Evolutionary conservation across 2,329 filamentous ascomycete genomes (phyloP).

Genomic region (Trichophyton mentagrophytes): DNA sequence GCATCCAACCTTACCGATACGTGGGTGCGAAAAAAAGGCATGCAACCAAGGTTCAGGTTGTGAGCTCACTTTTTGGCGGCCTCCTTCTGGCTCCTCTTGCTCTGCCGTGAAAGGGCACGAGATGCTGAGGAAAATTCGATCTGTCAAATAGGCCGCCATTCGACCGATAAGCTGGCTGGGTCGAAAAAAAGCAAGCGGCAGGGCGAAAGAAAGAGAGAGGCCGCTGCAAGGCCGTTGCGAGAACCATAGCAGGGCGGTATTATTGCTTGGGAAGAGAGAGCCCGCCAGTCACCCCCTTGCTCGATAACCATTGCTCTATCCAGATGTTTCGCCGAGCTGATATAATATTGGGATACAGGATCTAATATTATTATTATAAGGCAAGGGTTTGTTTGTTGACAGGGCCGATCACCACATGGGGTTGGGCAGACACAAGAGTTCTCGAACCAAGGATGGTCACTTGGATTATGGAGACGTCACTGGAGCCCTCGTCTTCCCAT

Average conservation of each 20-base stretch:
- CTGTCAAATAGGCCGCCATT: neutral
- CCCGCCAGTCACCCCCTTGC: neutral
- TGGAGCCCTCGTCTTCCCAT: neutral
- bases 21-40: neutral
- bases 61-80: neutral
- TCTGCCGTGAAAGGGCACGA: too few relatives aligned
- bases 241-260: neutral
- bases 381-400: slow-evolving; percentile 1
- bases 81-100: too few relatives aligned
- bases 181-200: neutral
- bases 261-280: neutral
- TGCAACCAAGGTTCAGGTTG: neutral
- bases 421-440: neutral
- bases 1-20: neutral
- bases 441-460: neutral
- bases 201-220: neutral
- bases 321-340: slow-evolving; percentile 1
- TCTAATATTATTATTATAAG: neutral
- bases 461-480: neutral
- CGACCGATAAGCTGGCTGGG: neutral
- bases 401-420: neutral
- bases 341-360: neutral
- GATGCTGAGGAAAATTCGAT: too few relatives aligned
- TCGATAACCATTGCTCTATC: neutral
- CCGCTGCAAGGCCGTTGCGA: neutral